Conservation (phyloP, 768 basidiomycete genomes). For the Zangia roseola region DNA sequence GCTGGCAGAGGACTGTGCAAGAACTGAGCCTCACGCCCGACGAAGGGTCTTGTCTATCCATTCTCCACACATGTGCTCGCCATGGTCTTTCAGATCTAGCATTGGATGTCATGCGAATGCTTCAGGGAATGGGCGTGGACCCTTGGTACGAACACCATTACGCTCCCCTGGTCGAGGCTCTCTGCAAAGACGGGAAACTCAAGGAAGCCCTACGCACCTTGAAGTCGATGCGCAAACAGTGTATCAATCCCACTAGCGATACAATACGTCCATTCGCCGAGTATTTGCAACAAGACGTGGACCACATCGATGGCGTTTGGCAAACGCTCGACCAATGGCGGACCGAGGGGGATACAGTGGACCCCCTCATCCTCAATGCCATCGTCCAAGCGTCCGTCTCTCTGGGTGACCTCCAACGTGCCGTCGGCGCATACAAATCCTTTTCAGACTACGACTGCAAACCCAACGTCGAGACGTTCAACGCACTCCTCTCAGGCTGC, state of each 20-base stretch:
- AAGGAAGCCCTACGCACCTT: constrained; percentile 64
- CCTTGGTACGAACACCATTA: constrained; percentile 72
- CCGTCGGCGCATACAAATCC: constrained; percentile 72
- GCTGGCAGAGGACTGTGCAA: constrained; percentile 61
- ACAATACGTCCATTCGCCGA: constrained; percentile 57
- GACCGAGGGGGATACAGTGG: constrained; percentile 49
- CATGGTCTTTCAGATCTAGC: constrained; percentile 71
- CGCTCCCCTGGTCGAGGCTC: constrained; percentile 73
- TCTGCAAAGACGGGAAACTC: constrained; percentile 54
- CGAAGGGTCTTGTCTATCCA: constrained; percentile 69
- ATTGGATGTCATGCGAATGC: constrained; percentile 56
- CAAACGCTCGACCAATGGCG: constrained; percentile 59
- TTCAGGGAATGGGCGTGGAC: constrained; percentile 47
- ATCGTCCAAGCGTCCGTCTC: constrained; percentile 62
- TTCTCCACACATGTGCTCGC: constrained; percentile 73
- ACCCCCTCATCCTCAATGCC: constrained; percentile 61
- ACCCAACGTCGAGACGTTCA: constrained; percentile 67
- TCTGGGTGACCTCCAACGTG: constrained; percentile 70
- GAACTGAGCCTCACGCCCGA: constrained; percentile 57
- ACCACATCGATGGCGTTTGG: constrained; percentile 65
- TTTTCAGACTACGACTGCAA: constrained; percentile 51
- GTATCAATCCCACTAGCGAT: constrained; percentile 46
- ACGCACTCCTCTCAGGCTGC: constrained; percentile 67
- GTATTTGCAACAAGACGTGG: constrained; percentile 44
- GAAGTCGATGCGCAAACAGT: constrained; percentile 54